These are phyloP conservation scores for Phytophthora idaei DNA, from an alignment of 352 stramenopile species.

Conservation along the genomic window DNA sequence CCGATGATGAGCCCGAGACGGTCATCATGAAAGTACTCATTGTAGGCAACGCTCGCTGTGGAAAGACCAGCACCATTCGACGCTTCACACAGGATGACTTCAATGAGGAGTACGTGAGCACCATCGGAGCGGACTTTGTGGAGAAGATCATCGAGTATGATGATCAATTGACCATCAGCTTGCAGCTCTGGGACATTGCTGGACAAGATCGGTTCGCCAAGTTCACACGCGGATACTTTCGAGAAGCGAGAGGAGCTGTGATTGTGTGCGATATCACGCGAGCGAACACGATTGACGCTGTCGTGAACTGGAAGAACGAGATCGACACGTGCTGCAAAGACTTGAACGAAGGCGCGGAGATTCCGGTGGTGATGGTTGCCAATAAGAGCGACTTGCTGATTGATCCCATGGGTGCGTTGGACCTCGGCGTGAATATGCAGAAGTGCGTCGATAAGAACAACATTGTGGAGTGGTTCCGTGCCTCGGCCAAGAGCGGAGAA, in stretches of 20 bases:
- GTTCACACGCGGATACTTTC: slow-evolving; percentile 87
- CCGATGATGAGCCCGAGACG: slow-evolving; percentile 37
- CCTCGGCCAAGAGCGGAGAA: slow-evolving; percentile 76
- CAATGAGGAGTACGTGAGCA: slow-evolving; percentile 84
- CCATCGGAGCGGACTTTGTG: slow-evolving; percentile 87
- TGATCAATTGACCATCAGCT: slow-evolving; percentile 55
- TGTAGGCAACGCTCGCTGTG: slow-evolving; percentile 86
- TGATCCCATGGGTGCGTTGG: slow-evolving; percentile 67
- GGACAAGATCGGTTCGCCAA: slow-evolving; percentile 90
- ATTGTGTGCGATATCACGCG: slow-evolving; percentile 90
- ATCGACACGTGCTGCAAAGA: slow-evolving; percentile 70
- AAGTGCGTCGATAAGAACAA: slow-evolving; percentile 78
- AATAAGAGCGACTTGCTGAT: slow-evolving; percentile 88
- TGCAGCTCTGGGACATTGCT: slow-evolving; percentile 91
- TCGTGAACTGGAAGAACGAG: slow-evolving; percentile 84
- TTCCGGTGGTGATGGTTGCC: slow-evolving; percentile 83
- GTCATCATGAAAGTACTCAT: slow-evolving; percentile 89
- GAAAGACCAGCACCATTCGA: slow-evolving; percentile 89
- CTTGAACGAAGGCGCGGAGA: slow-evolving; percentile 42
- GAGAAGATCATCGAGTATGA: slow-evolving; percentile 83
- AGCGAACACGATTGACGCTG: slow-evolving; percentile 85
- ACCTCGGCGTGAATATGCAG: slow-evolving; percentile 85
- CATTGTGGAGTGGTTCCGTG: slow-evolving; percentile 81
- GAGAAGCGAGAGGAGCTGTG: slow-evolving; percentile 76
- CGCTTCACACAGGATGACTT: slow-evolving; percentile 77